Conservation (phyloP, 2,329 filamentous ascomycete species). For the Hypoxylon sp. region DNA sequence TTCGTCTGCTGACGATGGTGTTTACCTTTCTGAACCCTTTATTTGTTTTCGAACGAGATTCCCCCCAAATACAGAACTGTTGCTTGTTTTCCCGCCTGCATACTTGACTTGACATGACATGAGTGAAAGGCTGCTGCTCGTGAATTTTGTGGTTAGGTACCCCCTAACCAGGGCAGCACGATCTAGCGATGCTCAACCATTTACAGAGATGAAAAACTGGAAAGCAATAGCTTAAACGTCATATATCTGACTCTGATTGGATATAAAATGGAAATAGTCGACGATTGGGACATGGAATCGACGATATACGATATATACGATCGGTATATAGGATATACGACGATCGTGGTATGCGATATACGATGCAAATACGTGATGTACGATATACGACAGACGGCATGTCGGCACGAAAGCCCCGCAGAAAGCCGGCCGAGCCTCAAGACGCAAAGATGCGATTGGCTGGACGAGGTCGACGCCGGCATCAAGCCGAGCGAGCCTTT, state of each 20-base stretch:
- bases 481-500: slow-evolving; percentile 24
- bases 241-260: neutral
- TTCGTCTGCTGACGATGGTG: slow-evolving; percentile 2
- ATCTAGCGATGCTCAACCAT: neutral
- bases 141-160: no score
- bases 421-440: slow-evolving; percentile 20
- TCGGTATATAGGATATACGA: no score
- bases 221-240: neutral
- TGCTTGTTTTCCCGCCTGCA: slow-evolving; percentile 6
- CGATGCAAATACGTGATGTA: no score
- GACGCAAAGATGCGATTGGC: slow-evolving; percentile 30
- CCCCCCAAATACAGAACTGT: slow-evolving; percentile 25
- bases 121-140: no score
- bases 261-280: neutral
- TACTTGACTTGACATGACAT: neutral
- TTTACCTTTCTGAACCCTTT: slow-evolving; percentile 16
- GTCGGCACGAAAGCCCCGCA: no score
- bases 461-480: slow-evolving; percentile 17
- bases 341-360: no score
- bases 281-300: no score
- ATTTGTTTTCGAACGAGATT: slow-evolving; percentile 27
- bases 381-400: no score
- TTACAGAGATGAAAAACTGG: no score
- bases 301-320: no score
- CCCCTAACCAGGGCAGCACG: no score